Conservation (phyloP, 129 eudicot genomes). For the Flaveria bidentis region DNA sequence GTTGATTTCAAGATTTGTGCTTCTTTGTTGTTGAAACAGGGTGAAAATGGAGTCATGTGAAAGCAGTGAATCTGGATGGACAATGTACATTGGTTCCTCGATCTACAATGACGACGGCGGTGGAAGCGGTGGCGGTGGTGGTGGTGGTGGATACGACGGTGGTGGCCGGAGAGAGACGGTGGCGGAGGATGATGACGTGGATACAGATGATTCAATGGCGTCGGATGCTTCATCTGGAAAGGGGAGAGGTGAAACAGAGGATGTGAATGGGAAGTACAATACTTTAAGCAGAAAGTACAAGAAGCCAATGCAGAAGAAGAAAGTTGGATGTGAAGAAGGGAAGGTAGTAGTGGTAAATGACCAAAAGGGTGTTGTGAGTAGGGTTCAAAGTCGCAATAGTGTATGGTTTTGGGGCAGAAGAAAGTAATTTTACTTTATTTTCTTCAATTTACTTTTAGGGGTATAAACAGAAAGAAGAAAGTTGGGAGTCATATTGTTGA, state of each 20-base stretch:
- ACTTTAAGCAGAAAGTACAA: slow-evolving; percentile 25
- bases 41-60: slow-evolving; percentile 39
- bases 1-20: neutral
- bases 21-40: slow-evolving; percentile 2
- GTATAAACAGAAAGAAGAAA: neutral
- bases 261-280: slow-evolving; percentile 4
- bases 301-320: slow-evolving; percentile 33
- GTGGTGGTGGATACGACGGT: neutral
- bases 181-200: slow-evolving; percentile 19
- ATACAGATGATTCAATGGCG: slow-evolving; percentile 71
- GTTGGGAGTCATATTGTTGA: neutral
- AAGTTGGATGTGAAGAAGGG: slow-evolving; percentile 15
- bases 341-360: slow-evolving; percentile 25
- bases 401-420: slow-evolving; percentile 39
- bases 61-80: slow-evolving; percentile 61
- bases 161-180: slow-evolving; percentile 15
- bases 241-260: slow-evolving; percentile 24
- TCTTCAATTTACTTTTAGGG: neutral
- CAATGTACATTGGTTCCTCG: slow-evolving; percentile 48
- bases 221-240: slow-evolving; percentile 84
- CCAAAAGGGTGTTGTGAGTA: slow-evolving; percentile 26
- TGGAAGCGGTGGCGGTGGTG: neutral
- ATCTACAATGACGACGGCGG: slow-evolving; percentile 1
- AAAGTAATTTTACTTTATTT: slow-evolving; percentile 13
- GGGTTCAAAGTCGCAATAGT: slow-evolving; percentile 38